Evolutionary conservation across 192 early-diverging fungal species (phyloP), one percentile per base, ranked within the genome.

Genomic region (Bifiguratus adelaidae): DNA sequence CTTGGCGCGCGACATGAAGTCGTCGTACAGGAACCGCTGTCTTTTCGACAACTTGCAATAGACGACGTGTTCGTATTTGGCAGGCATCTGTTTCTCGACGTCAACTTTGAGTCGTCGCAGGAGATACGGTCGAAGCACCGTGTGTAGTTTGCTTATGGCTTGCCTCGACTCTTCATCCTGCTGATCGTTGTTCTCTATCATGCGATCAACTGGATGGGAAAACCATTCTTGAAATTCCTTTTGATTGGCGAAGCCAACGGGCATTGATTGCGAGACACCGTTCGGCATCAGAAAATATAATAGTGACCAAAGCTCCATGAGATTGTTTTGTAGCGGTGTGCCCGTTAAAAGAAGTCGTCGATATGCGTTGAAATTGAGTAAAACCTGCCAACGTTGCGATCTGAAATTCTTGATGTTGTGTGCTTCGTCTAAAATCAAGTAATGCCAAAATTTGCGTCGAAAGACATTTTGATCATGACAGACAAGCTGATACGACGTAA

Each of bases 181-280:
- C n/a, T 20, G 32, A 7, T 48, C 18, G 22, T 41, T 24, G 8
- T 66, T 76, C 35, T 84, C 77, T 21, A 89, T 77, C 52, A 82
- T 76, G 38, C 76, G 76, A 55, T 93, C 89, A n/a, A 97, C 80
- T n/a, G 81, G 78, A 47, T 77, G 72, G 7, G 79, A 73, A 59
- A 86, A 95, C 89, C 88, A 91, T 40, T 84, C 81, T 48, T 85
- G 81, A 57, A 95, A 95, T 18, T 80, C 78, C 7, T 80, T 78
- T 27, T 81, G 68, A 48, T 78, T 82, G 9, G 83, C 81, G 65
- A 95, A 97, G 0, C 88, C 86, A 33, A 80, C 64, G 2, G 89
- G 84, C 71, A 75, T 77, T 8, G 56, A 54, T 33, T 63, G 45
- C 0, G 71, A 63, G 4, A 71, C 60, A 13, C 68, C 77, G 24